A percentile compares a stretch with the other conserved stretches of the same genome.
phyloP scores from a whole-genome alignment of 2,329 filamentous ascomycete species.

The Penicillium janthinellum region DNA sequence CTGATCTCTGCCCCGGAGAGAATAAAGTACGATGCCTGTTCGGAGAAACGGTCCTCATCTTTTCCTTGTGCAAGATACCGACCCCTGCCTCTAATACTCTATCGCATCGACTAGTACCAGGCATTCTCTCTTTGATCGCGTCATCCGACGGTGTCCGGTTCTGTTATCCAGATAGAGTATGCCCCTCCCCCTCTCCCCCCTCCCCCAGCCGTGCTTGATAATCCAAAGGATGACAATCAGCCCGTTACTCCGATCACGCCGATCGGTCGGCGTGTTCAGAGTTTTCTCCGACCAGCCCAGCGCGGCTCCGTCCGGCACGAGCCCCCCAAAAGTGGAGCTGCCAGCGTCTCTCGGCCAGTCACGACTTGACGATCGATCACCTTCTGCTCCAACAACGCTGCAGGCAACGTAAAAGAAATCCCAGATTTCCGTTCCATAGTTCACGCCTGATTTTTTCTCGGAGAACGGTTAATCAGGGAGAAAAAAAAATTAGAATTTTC shows the following conservation, averaged over 20 bases:
- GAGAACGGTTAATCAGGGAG: not conserved
- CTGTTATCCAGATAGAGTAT: not conserved
- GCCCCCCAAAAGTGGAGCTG: slow-evolving; percentile 20
- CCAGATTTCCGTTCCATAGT: slow-evolving; percentile 10
- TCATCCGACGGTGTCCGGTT: slow-evolving; percentile 3
- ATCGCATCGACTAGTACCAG: not conserved
- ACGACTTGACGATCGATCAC: slow-evolving; percentile 18
- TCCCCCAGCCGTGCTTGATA: not conserved
- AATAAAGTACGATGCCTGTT: not conserved
- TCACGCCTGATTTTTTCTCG: slow-evolving; percentile 12
- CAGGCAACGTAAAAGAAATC: slow-evolving; percentile 35
- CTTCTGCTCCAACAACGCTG: slow-evolving; percentile 21
- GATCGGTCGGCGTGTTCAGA: slow-evolving; percentile 18
- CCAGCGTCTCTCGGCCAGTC: slow-evolving; percentile 20
- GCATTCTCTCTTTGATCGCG: not conserved
- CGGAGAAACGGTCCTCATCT: not conserved
- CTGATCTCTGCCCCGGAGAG: not conserved
- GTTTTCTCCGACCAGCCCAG: slow-evolving; percentile 20
- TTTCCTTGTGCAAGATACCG: not conserved
- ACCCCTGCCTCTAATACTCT: no score
- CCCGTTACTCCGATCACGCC: slow-evolving; percentile 22
- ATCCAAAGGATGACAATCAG: not conserved
- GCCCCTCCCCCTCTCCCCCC: not conserved
- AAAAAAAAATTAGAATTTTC: slow-evolving; percentile 1
- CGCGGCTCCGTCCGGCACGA: slow-evolving; percentile 14